Base-by-base conservation (phyloP, 2,329 filamentous ascomycete species). In the Eutypella sp. region DNA sequence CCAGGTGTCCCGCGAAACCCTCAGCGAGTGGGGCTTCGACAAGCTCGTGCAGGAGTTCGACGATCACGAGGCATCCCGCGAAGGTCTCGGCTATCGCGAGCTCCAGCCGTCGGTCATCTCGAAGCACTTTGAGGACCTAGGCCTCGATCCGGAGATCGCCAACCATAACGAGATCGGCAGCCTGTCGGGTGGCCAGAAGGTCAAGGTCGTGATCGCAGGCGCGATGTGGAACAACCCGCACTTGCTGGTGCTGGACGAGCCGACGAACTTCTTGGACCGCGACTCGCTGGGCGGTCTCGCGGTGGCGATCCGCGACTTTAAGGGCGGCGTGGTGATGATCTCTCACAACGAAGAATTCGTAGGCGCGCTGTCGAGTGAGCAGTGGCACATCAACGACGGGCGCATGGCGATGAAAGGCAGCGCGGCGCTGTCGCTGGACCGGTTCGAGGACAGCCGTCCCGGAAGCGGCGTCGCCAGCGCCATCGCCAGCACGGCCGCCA, bases 151-250 rank as follows among this genome's bases (percentile, higher is more conserved):
- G 0, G 93, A 99, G 62, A 97, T 99, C 62, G 93, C 93, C 61
- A 96, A 96, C 72, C 93, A 99, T 81, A 97, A 96, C 68, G 87
- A 96, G 70, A 99, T 99, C 59, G 89, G 88, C 52, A 93, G 91
- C 60, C 78, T 99, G 11, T 96, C 91, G 9, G 93, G 93, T 70
- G 93, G 93, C 13, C 93, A 99, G 67, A 97, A 97, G 71, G 93
- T 99, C 73, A 99, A 99, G 79, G 93, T 99, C 40, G 93, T 99
- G 52, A 83, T 99, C 57, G 93, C 89, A 3, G 89, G 89, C 61
- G 89, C 90, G 58, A 95, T 95, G 89, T 96, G 91, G 91, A 96
- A 97, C 74, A 97, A 97, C 75, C 93, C 93, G 1, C 93, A 99
- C 74, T 73, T 99, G 61, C 82, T 99, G 50, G 93, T 99, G 41